Evolutionary conservation across 495 filamentous ascomycete genomes (phyloP), one percentile per base, ranked within the genome.

Genomic region (Cercophora newfieldiana): DNA sequence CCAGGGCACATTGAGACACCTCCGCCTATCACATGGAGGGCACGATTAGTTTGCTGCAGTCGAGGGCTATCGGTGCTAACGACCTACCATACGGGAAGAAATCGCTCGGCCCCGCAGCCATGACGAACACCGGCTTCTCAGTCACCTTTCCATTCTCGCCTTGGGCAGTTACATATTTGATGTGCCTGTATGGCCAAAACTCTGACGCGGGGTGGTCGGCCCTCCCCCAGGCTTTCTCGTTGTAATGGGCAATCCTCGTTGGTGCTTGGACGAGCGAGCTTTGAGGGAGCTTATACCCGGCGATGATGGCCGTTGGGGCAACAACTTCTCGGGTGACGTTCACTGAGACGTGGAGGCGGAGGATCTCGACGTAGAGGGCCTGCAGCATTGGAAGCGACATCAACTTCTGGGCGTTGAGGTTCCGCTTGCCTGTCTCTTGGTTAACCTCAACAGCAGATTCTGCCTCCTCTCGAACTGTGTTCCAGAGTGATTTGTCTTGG

Each of bases 1-100:
- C 82, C 77, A 28, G 84, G 80, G 50, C 81, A 81, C 12, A 77
- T 76, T 7, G 54, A 50, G 16, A 60, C 21, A 0, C 57, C 57
- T 7, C 57, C 57, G 8, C 57, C 57, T 60, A 21, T 26, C 7
- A 0, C 10, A n/a, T 58, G 7, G n/a, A 22, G 22, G 2, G 49
- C 1, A n/a, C n/a, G 24, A 24, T 60, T 60, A 60, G 57, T 18
- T 22, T 8, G 12, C 37, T n/a, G 14, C 6, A n/a, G 2, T 48
- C n/a, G 16, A 44, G n/a, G n/a, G n/a, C n/a, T n/a, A n/a, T n/a
- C n/a, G n/a, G n/a, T n/a, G 53, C 3, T 24, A 59, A n/a, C 10
- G 22, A 22, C 31, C 7, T 47, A 60, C 57, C 57, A 26, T 60
- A 60, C 14, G 57, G 57, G 19, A 60, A 60, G 33, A 60, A 60